Evolutionary conservation across 805 yeast genomes (phyloP), one percentile per base, ranked within the genome.

Genomic region (Candida tammaniensis): DNA sequence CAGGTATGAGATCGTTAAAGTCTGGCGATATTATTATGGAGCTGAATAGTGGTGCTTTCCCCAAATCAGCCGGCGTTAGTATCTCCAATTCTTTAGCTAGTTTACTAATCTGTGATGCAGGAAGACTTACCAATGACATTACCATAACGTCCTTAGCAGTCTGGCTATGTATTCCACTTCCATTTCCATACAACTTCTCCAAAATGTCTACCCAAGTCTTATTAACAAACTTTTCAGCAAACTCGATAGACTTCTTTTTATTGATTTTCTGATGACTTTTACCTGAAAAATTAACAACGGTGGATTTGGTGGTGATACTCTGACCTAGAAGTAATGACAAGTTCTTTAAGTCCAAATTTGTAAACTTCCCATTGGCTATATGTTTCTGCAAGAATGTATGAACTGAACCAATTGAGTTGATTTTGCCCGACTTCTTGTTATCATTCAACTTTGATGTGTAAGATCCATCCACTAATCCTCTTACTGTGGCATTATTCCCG

Each of bases 101-200:
- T 11, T 61, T 60, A 1, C 72, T 52, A 14, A 78, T 49, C 33
- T 69, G 63, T 11, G 64, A 49, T 0, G 65, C 55, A 0, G 79
- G 57, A 17, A 75, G 59, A 22, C 82, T 66, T 11, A 78, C 42
- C 21, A 82, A 38, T 1, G 83, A 71, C 2, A 82, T 47, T 2
- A 79, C 49, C 63, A 71, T 74, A 1, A 80, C 49, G 18, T 78
- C 65, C 44, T 68, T 70, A 15, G 76, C 63, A 0, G 49, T 40
- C 4, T 61, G 54, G 0, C 79, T 64, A 46, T 74, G 71, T 7
- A 74, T 49, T 25, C 83, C 76, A 16, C 60, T 61, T 4, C 86
- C 87, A 34, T 70, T 72, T 7, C 70, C 70, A 57, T 77, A 82
- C 35, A 78, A 52, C 24, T 60, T 64, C 46, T 83, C 91, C 27